phyloP scores from a whole-genome alignment of 352 stramenopile species.

The Phytopythium delawarense region DNA sequence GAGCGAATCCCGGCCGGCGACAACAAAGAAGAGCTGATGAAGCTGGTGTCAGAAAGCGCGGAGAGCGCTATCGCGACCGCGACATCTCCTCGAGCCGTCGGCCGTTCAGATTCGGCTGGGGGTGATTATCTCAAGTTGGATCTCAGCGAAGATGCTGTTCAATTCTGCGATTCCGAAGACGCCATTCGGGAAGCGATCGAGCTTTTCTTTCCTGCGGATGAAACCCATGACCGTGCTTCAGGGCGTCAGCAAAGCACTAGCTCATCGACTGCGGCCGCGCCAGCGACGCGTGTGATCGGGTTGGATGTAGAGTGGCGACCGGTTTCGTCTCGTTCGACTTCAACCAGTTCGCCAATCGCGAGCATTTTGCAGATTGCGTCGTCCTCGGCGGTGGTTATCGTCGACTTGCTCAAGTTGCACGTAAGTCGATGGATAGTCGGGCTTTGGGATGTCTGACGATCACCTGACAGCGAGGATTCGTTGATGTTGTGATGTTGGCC shows the following conservation, averaged over 20 bases:
- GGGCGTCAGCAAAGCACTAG: neutral
- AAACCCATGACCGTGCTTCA: neutral
- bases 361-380: conserved; percentile 68
- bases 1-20: conserved; percentile 28
- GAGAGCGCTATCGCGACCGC: neutral
- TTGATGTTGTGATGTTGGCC: neutral
- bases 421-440: conserved; percentile 21
- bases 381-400: conserved; percentile 35
- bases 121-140: conserved; percentile 24
- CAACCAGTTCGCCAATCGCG: conserved; percentile 28
- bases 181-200: conserved; percentile 16
- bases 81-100: neutral
- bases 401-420: conserved; percentile 56
- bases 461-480: neutral
- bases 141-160: conserved; percentile 16
- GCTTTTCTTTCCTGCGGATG: conserved; percentile 19
- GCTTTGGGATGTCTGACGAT: neutral
- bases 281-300: conserved; percentile 20
- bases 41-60: neutral
- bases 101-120: neutral
- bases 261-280: neutral
- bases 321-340: conserved; percentile 18
- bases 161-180: conserved; percentile 41
- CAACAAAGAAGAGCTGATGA: conserved; percentile 18
- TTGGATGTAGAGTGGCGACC: conserved; percentile 72